These are phyloP conservation scores for Globisporangium camurandrum DNA, from an alignment of 352 stramenopile genomes.

Conservation along the genomic window DNA sequence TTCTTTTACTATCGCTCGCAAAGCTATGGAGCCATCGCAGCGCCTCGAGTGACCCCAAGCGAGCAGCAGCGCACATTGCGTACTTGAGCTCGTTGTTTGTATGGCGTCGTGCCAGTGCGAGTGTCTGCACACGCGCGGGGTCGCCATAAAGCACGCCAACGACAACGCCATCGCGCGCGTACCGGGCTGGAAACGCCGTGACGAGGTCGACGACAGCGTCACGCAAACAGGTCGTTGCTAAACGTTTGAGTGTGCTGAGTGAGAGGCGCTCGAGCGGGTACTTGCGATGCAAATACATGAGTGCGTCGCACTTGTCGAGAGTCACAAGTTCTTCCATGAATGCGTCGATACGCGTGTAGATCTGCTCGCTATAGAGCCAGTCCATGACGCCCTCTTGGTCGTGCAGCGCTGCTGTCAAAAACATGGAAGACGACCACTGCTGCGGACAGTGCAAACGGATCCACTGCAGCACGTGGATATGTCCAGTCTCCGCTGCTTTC, in stretches of 20 bases:
- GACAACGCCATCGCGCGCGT: neutral
- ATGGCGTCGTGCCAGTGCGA: neutral
- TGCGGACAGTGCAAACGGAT: neutral
- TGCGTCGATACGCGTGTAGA: neutral
- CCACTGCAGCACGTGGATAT: constrained; percentile 4
- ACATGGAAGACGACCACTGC: constrained; percentile 4
- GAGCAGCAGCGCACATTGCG: constrained; percentile 8
- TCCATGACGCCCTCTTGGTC: constrained; percentile 7
- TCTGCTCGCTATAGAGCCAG: constrained; percentile 4
- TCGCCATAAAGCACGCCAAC: constrained; percentile 5
- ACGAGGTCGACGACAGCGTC: neutral
- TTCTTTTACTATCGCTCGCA: no score
- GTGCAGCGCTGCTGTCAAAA: constrained; percentile 5
- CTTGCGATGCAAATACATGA: constrained; percentile 8
- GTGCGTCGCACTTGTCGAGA: neutral
- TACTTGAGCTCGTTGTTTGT: constrained; percentile 5
- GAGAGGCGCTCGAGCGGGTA: neutral
- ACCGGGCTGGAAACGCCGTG: constrained; percentile 2
- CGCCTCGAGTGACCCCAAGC: constrained; percentile 3
- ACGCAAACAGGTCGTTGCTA: constrained; percentile 1
- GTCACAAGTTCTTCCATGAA: neutral
- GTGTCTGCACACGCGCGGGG: constrained; percentile 1
- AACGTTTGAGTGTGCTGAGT: constrained; percentile 3
- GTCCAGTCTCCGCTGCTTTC: constrained; percentile 3
- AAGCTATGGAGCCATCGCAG: constrained; percentile 1